A percentile compares a stretch with the other conserved stretches of the same genome.
These are phyloP conservation scores for Musa itinerans DNA, from an alignment of 176 grass and related monocot genomes.

Conservation along the genomic window DNA sequence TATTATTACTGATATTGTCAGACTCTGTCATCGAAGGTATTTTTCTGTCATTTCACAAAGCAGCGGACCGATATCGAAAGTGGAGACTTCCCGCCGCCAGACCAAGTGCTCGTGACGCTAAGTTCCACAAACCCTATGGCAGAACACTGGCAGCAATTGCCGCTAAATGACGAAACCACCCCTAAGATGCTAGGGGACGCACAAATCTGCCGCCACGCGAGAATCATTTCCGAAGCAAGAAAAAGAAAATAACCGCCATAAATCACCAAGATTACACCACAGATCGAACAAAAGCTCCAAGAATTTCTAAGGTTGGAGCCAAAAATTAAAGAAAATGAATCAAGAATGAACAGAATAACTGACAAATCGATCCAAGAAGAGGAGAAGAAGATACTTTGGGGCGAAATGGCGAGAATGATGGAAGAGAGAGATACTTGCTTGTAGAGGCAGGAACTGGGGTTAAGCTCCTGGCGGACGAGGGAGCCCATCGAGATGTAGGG, in stretches of 20 bases:
- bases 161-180: background rate
- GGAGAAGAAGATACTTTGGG: background rate
- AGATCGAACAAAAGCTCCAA: too few relatives aligned
- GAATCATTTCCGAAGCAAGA: background rate
- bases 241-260: too few relatives aligned
- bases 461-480: conserved; percentile 77
- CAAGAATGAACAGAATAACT: too few relatives aligned
- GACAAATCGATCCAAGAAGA: background rate
- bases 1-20: background rate
- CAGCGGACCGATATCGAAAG: background rate
- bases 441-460: conserved; percentile 55
- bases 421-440: conserved; percentile 39
- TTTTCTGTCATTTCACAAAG: background rate
- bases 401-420: background rate
- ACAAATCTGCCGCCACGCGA: background rate
- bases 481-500: conserved; percentile 93
- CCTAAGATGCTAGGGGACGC: background rate
- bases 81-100: too few relatives aligned
- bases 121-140: background rate
- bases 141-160: background rate
- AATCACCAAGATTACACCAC: background rate
- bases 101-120: background rate
- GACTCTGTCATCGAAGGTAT: background rate
- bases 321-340: too few relatives aligned
- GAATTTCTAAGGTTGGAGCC: too few relatives aligned